Conservation (phyloP, 192 early-diverging fungal genomes). For the Coemansia sp. region DNA sequence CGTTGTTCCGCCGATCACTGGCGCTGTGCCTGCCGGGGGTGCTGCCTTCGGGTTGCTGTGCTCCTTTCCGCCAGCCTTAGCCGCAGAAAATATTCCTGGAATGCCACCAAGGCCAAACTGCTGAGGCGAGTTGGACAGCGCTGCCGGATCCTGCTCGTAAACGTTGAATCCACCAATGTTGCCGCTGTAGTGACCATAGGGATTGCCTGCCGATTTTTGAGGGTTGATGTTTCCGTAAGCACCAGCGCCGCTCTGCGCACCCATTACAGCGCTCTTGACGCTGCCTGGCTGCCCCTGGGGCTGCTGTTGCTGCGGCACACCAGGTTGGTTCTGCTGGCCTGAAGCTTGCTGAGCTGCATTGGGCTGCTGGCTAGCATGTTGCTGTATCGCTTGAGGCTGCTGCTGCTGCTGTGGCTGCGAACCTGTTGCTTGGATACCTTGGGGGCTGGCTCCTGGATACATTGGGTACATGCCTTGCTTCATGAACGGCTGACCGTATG, state of each 20-base stretch:
- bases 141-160: slow-evolving; percentile 51
- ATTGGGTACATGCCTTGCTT: slow-evolving; percentile 90
- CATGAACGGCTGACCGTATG: slow-evolving; percentile 87
- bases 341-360: slow-evolving; percentile 19
- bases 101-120: slow-evolving; percentile 50
- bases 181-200: slow-evolving; percentile 46
- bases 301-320: slow-evolving; percentile 17
- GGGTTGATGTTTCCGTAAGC: slow-evolving; percentile 48
- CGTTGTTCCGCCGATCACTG: slow-evolving; percentile 51
- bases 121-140: slow-evolving; percentile 45
- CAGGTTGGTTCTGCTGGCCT: slow-evolving; percentile 30
- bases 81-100: slow-evolving; percentile 42
- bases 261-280: slow-evolving; percentile 31
- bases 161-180: slow-evolving; percentile 49
- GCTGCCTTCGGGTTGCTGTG: slow-evolving; percentile 23
- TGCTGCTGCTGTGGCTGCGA: slow-evolving; percentile 37
- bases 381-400: slow-evolving; percentile 42
- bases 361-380: slow-evolving; percentile 24
- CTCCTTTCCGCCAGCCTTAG: slow-evolving; percentile 46
- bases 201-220: slow-evolving; percentile 46
- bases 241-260: slow-evolving; percentile 26
- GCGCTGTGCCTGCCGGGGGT: slow-evolving; percentile 38
- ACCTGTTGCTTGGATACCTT: slow-evolving; percentile 29
- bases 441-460: slow-evolving; percentile 57
- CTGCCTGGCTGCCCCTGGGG: slow-evolving; percentile 26